Evolutionary conservation across 805 yeast species (phyloP), one percentile per base, ranked within the genome.

Genomic region (Cyberlindnera maclurae): DNA sequence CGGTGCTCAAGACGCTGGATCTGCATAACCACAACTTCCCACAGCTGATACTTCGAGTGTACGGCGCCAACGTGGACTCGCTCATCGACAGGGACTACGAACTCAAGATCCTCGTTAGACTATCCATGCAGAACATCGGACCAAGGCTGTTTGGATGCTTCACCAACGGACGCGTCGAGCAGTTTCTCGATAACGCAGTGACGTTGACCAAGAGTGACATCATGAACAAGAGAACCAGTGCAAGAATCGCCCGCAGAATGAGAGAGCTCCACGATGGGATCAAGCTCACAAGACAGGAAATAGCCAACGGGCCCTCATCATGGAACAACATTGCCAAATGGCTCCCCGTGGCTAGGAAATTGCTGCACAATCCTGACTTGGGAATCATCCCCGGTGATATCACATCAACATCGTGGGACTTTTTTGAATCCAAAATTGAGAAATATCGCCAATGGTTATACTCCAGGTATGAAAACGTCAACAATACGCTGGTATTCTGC

Each of bases 191-290:
- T 38, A 82, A 90, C 42, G 90, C 95, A 15, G 66, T 73, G 38
- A 81, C 97, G 2, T 70, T 93, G 50, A 77, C 79, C 28, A 81
- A 77, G 47, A 69, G 73, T 7, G 86, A 85, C 49, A 75, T 93
- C 36, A 71, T 94, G 57, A 78, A 79, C 46, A 78, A 86, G 45
- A 79, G 77, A 22, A 79, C 84, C 15, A 77, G 88, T 34, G 79
- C 81, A 47, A 82, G 85, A 67, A 81, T 93, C 46, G 97, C 96
- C 12, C 78, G 95, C 67, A 80, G 98, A 66, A 93, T 93, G 97
- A 82, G 89, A 54, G 97, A 93, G 50, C 69, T 93, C 40, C 98
- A 93, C 56, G 70, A 70, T 40, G 89, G 90, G 52, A 79, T 93
- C 15, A 77, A 75, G 12, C 63, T 93, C 37, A 71, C 75, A 16